Conservation (phyloP, 2,329 filamentous ascomycete genomes). For the Pseudocercospora eumusae region DNA sequence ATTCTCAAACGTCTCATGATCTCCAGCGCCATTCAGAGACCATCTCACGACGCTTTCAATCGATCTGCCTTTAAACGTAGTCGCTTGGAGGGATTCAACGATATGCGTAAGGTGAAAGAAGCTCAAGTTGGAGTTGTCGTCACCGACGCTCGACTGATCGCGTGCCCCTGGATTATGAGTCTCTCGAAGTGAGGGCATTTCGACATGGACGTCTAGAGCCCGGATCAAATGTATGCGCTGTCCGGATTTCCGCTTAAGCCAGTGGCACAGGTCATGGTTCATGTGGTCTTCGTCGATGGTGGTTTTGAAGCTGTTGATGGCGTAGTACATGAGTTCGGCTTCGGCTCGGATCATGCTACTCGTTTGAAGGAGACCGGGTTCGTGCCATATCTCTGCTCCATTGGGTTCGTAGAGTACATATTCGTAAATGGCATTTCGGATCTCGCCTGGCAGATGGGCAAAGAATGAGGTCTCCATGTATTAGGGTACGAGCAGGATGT, state of each 20-base stretch:
- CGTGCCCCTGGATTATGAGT: background rate
- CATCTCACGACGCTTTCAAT: slow-evolving; percentile 19
- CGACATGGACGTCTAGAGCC: slow-evolving; percentile 19
- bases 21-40: slow-evolving; percentile 22
- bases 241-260: slow-evolving; percentile 20
- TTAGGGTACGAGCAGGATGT: background rate
- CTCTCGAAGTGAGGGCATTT: slow-evolving; percentile 21
- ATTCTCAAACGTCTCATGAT: slow-evolving; percentile 22
- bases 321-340: slow-evolving; percentile 31
- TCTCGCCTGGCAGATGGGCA: slow-evolving; percentile 20
- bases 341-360: slow-evolving; percentile 29
- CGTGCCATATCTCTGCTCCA: slow-evolving; percentile 17
- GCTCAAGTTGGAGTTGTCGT: slow-evolving; percentile 11
- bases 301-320: slow-evolving; percentile 25
- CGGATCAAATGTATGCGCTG: slow-evolving; percentile 18
- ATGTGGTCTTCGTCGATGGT: slow-evolving; percentile 20
- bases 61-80: slow-evolving; percentile 2
- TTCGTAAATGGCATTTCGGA: slow-evolving; percentile 25
- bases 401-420: slow-evolving; percentile 17
- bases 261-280: slow-evolving; percentile 18
- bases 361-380: slow-evolving; percentile 23
- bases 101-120: slow-evolving; percentile 21
- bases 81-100: slow-evolving; percentile 15
- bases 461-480: slow-evolving; percentile 18
- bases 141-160: background rate